Conservation (phyloP, 176 grass and related monocot species). For the Juncus inflexus region DNA sequence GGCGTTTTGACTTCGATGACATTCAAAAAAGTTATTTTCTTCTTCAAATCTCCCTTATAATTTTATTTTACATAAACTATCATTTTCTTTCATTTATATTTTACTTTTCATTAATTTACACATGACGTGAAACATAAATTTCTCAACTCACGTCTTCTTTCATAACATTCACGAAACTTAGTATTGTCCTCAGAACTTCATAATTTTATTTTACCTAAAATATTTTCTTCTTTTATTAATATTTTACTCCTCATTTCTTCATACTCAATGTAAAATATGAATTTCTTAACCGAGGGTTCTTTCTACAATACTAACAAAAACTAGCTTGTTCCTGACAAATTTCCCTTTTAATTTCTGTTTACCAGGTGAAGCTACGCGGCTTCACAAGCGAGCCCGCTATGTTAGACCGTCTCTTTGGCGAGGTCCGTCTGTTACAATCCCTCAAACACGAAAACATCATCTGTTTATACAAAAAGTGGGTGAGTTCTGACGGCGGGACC, state of each 20-base stretch:
- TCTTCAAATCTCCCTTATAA: too few relatives aligned
- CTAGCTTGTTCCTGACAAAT: not conserved
- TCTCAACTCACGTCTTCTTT: too few relatives aligned
- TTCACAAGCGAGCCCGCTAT: constrained; percentile 53
- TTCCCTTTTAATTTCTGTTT: not conserved
- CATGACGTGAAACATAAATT: too few relatives aligned
- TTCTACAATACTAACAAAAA: not conserved
- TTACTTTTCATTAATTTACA: too few relatives aligned
- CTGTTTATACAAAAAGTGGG: constrained; percentile 74
- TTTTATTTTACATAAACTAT: too few relatives aligned
- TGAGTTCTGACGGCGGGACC: constrained; percentile 45
- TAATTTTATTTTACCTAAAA: too few relatives aligned
- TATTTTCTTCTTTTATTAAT: not conserved
- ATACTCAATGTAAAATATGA: not conserved
- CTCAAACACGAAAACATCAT: constrained; percentile 87
- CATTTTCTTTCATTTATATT: too few relatives aligned
- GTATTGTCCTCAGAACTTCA: too few relatives aligned
- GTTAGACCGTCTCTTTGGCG: constrained; percentile 62
- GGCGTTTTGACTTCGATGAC: too few relatives aligned
- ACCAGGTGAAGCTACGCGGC: constrained; percentile 40
- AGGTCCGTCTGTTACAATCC: constrained; percentile 74
- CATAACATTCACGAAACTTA: too few relatives aligned
- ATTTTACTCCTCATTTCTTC: constrained; percentile 2
- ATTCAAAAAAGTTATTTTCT: too few relatives aligned
- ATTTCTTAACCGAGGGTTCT: not conserved